A percentile compares a stretch with the other conserved stretches of the same genome.
phyloP scores from a whole-genome alignment of 2,329 filamentous ascomycete species.

The Coniochaeta hoffmannii region DNA sequence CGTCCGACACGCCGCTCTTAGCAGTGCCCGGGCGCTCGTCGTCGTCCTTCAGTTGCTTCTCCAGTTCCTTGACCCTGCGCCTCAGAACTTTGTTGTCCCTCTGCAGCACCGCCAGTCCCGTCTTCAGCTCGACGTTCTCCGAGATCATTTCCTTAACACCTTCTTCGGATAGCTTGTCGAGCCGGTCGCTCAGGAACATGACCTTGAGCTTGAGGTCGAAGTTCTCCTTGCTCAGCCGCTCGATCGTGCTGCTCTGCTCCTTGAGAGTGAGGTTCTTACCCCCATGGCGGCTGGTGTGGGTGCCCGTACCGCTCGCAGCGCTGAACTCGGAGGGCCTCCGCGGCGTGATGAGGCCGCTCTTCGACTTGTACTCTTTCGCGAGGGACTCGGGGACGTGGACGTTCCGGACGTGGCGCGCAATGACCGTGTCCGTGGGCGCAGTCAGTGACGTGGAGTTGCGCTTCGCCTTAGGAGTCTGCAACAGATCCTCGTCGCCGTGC shows the following conservation, averaged over 20 bases:
- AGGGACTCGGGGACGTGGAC: constrained; percentile 87
- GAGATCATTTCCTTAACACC: constrained; percentile 97
- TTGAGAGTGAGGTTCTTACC: constrained; percentile 80
- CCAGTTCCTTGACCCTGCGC: constrained; percentile 75
- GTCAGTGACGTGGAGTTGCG: constrained; percentile 39
- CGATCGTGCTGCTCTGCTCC: constrained; percentile 95
- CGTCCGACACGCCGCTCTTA: constrained; percentile 46
- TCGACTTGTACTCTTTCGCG: constrained; percentile 76
- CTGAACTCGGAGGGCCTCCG: constrained; percentile 46
- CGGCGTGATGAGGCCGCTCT: constrained; percentile 57
- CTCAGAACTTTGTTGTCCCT: constrained; percentile 83
- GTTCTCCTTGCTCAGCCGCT: constrained; percentile 93
- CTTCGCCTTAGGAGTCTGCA: constrained; percentile 65
- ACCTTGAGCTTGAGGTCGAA: constrained; percentile 97
- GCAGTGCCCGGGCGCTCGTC: constrained; percentile 56
- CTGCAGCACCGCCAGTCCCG: constrained; percentile 78
- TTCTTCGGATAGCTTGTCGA: constrained; percentile 91
- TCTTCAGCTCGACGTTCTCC: constrained; percentile 93
- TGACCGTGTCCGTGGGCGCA: constrained; percentile 77
- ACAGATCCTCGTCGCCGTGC: constrained; percentile 33
- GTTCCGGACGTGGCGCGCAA: constrained; percentile 80
- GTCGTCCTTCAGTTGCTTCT: constrained; percentile 67
- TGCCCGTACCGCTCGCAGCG: constrained; percentile 27
- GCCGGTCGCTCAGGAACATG: constrained; percentile 88
- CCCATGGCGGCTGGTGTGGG: constrained; percentile 33